Evolutionary conservation across 192 early-diverging fungal species (phyloP), one percentile per base, ranked within the genome.

Genomic region (Cetraspora pellucida): DNA sequence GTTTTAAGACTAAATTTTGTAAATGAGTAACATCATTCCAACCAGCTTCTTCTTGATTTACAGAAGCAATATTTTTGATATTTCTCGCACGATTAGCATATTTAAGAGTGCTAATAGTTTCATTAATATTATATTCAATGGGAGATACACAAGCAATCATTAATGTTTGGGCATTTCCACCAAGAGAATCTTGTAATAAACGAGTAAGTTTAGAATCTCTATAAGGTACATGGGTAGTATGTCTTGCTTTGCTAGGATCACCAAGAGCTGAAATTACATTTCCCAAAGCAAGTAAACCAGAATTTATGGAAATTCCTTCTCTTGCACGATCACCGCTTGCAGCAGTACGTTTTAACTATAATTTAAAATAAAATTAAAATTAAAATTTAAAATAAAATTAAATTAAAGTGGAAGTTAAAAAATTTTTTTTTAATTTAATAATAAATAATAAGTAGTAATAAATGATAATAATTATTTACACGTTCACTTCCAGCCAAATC

Each of bases 301-400:
- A 92, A 82, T 98, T 99, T 82, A 98, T 99, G 28, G 92, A 93
- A 70, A 98, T 98, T 72, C 97, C 97, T 78, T 99, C 97, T 79
- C 93, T 93, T 76, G 92, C 92, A 54, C 96, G 88, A 63, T 97
- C 96, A 27, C 97, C 96, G 65, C 90, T 93, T 2, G 97, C 95
- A 23, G 93, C 87, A 16, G 97, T 99, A 31, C 93, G 90, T 85
- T 98, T 98, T 30, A 99, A 82, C 81, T 86, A 66, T 16, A 72
- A 55, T 30, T 11, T 43, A 72, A 58, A 27, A 44, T 49, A 16
- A 50, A 37, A 10, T 11, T 50, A 52, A 6, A 52, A 72, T 25
- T 8, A 58, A 69, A 31, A 58, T 59, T 8, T 5, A 2, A 59
- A 59, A 25, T 27, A 59, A 27, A 2, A n/a, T n/a, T n/a, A n/a